Evolutionary conservation across 805 yeast species (phyloP), one percentile per base, ranked within the genome.

Genomic region (Pachysolen tannophilus): DNA sequence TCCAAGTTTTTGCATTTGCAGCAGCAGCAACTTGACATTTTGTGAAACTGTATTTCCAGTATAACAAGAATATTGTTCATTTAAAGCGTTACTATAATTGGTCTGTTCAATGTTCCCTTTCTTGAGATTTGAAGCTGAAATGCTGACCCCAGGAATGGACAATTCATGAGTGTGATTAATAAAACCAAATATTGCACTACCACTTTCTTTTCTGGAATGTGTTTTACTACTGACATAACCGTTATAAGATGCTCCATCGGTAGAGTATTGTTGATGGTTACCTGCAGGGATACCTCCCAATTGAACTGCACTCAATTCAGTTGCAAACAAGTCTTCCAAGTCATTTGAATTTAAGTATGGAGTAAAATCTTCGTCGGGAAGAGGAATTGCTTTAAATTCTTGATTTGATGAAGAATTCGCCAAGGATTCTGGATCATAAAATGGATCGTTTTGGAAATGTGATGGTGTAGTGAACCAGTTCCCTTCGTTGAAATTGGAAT

Each of bases 101-200:
- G 32, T 18, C 26, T 15, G 28, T 17, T 19, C 20, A 24, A 11
- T 28, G 18, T 30, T 28, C 32, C 33, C 3, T 19, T 28, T 37
- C 37, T 34, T 34, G 40, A 53, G 28, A 44, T 50, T 50, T 24
- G 49, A 47, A 6, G 51, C 40, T 6, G 56, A 45, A 4, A 63
- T 35, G 23, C 23, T 8, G 6, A 37, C 19, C 9, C 81, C 82
- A 6, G 77, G 70, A 30, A 82, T 67, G 3, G 83, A 74, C 25
- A 82, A 53, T 31, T 75, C 80, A 39, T 73, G 71, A 40, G 68
- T 67, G 51, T 82, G 88, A 1, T 43, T 31, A 7, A 67, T 60
- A 44, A 71, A 82, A 0, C 94, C 94, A 55, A 82, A 82, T 19
- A 82, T 82, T 2, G 83, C 90, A 4, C 90, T 79, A 10, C 94